Evolutionary conservation across 208 protist species (phyloP).

Genomic region (Crithidia brevicula): DNA sequence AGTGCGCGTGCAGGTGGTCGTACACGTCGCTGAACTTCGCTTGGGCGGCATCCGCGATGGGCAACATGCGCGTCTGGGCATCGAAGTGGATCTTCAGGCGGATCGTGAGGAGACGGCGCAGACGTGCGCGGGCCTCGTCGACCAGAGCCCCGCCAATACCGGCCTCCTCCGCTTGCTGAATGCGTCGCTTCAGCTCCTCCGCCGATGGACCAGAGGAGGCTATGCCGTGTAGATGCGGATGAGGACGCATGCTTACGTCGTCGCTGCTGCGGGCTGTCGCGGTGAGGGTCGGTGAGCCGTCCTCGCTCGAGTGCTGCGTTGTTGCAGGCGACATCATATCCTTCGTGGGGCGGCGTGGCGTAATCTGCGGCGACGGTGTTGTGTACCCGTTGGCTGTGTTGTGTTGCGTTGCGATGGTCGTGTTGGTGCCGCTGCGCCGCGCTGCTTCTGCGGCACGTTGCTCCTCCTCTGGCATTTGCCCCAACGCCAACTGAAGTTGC

Average conservation of each 20-base stretch:
- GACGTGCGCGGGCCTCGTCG: conserved; percentile 44
- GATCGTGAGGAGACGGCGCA: conserved; percentile 42
- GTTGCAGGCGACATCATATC: not conserved
- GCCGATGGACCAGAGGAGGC: not conserved
- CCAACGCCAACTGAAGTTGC: conserved; percentile 42
- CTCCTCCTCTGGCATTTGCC: not conserved
- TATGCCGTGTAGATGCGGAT: not conserved
- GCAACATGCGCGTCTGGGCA: conserved; percentile 65
- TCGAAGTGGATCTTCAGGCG: conserved; percentile 83
- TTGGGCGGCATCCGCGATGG: conserved; percentile 41
- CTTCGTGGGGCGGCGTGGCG: conserved; percentile 17
- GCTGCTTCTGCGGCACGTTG: no score
- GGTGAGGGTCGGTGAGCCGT: not conserved
- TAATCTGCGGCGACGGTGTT: conserved; percentile 20
- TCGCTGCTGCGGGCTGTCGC: not conserved
- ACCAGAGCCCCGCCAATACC: conserved; percentile 48
- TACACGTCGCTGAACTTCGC: conserved; percentile 59
- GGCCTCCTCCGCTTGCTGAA: conserved; percentile 52
- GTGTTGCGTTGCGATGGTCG: not conserved
- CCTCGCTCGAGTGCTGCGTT: conserved; percentile 21
- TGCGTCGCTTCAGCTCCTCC: conserved; percentile 33
- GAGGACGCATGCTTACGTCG: not conserved
- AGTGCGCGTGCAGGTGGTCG: conserved; percentile 58
- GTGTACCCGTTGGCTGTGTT: not conserved
- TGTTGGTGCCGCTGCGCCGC: no score